Percentiles rank a stretch among this genome's conserved stretches.
Evolutionary conservation across 2,329 filamentous ascomycete genomes (phyloP).

Genomic region (Xylariaceae sp.): DNA sequence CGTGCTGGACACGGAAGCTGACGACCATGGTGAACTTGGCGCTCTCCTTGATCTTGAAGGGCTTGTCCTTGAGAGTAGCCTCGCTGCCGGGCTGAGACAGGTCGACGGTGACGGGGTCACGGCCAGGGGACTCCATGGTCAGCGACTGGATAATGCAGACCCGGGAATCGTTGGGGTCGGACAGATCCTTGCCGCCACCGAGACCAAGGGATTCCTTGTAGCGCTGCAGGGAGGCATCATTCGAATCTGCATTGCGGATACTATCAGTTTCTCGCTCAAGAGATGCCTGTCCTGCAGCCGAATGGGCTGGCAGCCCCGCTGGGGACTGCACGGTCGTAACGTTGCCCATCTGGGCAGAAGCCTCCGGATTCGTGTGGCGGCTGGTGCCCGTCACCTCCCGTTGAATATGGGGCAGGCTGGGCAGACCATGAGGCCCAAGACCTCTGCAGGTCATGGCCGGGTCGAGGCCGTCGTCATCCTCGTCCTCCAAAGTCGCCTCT

Average conservation of each 20-base stretch:
- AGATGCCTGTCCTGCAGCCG: too few relatives aligned
- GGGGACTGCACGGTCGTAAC: too few relatives aligned
- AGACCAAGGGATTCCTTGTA: conserved; percentile 97
- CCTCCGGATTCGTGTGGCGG: too few relatives aligned
- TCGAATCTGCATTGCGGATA: conserved; percentile 51
- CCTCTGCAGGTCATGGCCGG: conserved; percentile 19
- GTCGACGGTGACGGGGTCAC: conserved; percentile 80
- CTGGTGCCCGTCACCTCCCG: too few relatives aligned
- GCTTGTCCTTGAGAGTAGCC: conserved; percentile 69
- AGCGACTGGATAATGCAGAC: conserved; percentile 91
- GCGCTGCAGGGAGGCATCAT: conserved; percentile 90
- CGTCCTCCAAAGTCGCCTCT: too few relatives aligned
- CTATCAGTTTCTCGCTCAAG: too few relatives aligned
- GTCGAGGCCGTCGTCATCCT: conserved; percentile 11
- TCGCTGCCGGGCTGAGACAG: conserved; percentile 68
- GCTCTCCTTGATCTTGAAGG: conserved; percentile 97
- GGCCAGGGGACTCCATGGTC: conserved; percentile 77
- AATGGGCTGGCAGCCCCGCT: too few relatives aligned
- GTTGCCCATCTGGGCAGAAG: too few relatives aligned
- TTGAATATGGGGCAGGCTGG: too few relatives aligned
- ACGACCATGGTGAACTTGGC: conserved; percentile 91
- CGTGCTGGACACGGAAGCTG: conserved; percentile 91
- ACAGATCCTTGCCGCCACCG: conserved; percentile 62
- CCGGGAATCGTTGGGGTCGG: conserved; percentile 72
- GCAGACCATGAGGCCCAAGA: not conserved